phyloP scores from a whole-genome alignment of 176 grass and related monocot genomes.

The Ensete ventricosum region DNA sequence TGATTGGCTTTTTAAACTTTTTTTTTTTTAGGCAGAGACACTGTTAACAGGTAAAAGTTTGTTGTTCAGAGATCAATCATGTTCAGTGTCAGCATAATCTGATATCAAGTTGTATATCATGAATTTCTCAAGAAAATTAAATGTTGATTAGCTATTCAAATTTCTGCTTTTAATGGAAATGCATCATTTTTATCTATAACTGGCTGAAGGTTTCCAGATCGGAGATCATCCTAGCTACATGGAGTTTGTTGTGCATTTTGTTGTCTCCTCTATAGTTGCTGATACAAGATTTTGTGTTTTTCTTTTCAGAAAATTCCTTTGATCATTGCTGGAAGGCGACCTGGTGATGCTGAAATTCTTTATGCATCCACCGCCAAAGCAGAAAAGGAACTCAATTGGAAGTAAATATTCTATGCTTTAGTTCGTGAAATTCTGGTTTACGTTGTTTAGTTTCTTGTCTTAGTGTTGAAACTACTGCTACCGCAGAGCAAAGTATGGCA shows the following conservation, averaged over 20 bases:
- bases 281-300: too few relatives aligned
- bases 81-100: too few relatives aligned
- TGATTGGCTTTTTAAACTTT: too few relatives aligned
- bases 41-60: too few relatives aligned
- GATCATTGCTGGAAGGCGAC: slow-evolving; percentile 55
- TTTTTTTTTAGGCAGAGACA: too few relatives aligned
- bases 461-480: background rate
- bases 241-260: background rate
- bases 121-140: too few relatives aligned
- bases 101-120: too few relatives aligned
- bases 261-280: background rate
- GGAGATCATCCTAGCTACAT: too few relatives aligned
- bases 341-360: slow-evolving; percentile 84
- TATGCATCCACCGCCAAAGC: slow-evolving; percentile 71
- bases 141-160: background rate
- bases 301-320: slow-evolving; percentile 69
- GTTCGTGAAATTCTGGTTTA: background rate
- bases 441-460: background rate
- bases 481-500: background rate
- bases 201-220: background rate
- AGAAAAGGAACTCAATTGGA: slow-evolving; percentile 81
- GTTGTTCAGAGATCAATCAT: too few relatives aligned
- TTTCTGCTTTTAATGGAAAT: background rate
- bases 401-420: slow-evolving; percentile 25
- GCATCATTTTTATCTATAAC: background rate